Percentiles rank a stretch among this genome's conserved stretches.
Evolutionary conservation across 306 rosid species (phyloP).

Genomic region (Pueraria montana): DNA sequence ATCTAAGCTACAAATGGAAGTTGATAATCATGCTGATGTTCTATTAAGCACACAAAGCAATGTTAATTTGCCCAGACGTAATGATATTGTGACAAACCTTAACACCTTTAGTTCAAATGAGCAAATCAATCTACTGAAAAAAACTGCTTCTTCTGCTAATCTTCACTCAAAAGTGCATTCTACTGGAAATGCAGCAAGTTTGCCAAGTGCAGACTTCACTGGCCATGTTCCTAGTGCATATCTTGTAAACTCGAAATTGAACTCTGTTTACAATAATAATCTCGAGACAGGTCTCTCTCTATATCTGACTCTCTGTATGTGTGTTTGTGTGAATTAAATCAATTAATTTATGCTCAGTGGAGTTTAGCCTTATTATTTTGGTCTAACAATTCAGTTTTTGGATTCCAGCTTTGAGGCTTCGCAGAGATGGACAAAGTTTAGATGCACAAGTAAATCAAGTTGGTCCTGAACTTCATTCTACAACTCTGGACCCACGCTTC

Average conservation of each 20-base stretch:
- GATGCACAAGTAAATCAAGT: constrained; percentile 61
- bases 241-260: constrained; percentile 63
- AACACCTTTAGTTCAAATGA: constrained; percentile 58
- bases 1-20: constrained; percentile 69
- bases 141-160: constrained; percentile 79
- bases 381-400: constrained; percentile 40
- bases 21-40: constrained; percentile 64
- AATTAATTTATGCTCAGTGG: constrained; percentile 10
- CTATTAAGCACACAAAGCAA: constrained; percentile 55
- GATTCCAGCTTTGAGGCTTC: constrained; percentile 57
- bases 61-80: constrained; percentile 61
- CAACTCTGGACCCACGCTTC: constrained; percentile 60
- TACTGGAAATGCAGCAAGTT: constrained; percentile 59
- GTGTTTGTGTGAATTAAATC: constrained; percentile 30
- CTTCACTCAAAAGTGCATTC: constrained; percentile 71
- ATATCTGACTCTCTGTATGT: neutral
- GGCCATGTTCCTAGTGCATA: constrained; percentile 60
- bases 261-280: constrained; percentile 55
- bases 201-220: constrained; percentile 58
- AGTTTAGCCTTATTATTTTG: constrained; percentile 17
- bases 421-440: constrained; percentile 57
- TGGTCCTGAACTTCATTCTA: constrained; percentile 60
- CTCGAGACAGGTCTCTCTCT: constrained; percentile 66
- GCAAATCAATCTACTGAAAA: constrained; percentile 67
- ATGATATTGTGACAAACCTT: constrained; percentile 62